These are phyloP conservation scores for Glarea lozoyensis DNA, from an alignment of 495 filamentous ascomycete species.

Conservation along the genomic window DNA sequence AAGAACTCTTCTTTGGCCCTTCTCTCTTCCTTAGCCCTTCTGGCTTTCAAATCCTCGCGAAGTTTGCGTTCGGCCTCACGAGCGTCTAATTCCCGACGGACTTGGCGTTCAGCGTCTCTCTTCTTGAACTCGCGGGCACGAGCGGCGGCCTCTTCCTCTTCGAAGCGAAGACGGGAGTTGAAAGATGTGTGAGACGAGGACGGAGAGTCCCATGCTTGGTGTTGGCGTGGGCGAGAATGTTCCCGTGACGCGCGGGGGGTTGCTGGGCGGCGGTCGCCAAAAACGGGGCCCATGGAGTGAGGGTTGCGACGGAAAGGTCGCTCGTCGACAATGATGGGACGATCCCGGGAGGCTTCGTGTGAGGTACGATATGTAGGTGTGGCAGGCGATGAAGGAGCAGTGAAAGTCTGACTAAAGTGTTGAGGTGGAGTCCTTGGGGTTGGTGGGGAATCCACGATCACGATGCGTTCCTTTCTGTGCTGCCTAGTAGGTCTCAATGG, in stretches of 20 bases:
- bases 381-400: constrained; percentile 13
- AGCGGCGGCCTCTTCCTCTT: constrained; percentile 9
- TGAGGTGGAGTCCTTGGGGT: constrained; percentile 20
- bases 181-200: constrained; percentile 18
- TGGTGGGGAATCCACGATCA: constrained; percentile 21
- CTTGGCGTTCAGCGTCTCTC: neutral
- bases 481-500: constrained; percentile 8
- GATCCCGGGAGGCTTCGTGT: constrained; percentile 1
- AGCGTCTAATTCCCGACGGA: neutral
- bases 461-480: constrained; percentile 18
- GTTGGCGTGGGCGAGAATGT: constrained; percentile 3
- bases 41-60: constrained; percentile 3
- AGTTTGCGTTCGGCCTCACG: constrained; percentile 1
- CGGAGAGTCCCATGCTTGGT: constrained; percentile 12
- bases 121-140: neutral
- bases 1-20: constrained; percentile 6
- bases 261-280: constrained; percentile 2
- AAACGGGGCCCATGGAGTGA: constrained; percentile 1
- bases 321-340: constrained; percentile 18
- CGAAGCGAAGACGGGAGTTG: constrained; percentile 8
- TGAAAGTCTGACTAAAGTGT: constrained; percentile 8
- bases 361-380: constrained; percentile 6
- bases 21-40: constrained; percentile 6
- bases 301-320: constrained; percentile 3
- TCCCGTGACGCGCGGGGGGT: neutral